Evolutionary conservation across 1,284 basidiomycete genomes (phyloP), one percentile per base, ranked within the genome.

Genomic region (Ceratorhiza oryzae-sativae): DNA sequence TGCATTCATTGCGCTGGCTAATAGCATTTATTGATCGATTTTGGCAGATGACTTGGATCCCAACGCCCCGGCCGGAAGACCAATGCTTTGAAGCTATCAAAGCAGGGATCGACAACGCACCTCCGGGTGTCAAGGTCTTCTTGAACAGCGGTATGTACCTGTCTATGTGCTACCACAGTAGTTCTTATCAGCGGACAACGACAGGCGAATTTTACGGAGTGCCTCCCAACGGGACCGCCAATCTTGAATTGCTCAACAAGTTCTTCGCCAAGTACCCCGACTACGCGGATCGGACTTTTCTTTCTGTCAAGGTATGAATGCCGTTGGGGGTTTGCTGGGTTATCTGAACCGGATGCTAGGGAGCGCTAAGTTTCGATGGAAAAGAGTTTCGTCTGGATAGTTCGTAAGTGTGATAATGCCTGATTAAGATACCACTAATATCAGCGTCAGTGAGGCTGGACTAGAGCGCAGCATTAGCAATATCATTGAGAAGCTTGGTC

Each of bases 201-300:
- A 45, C 18, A 71, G 71, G 49, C 12, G 75, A 75, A 23, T 74
- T 75, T 36, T 75, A 75, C 30, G 75, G 73, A 3, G 51, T 42
- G 25, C 18, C 41, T 13, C 73, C 68, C 5, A 51, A 39, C 13
- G 27, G 10, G 27, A 72, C 68, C 1, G 73, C 75, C 49, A 74
- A 73, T 42, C 71, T 75, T 5, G 68, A 74, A 45, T 63, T 75
- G 0, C 42, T 75, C 18, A 60, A 71, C 18, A 53, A 72, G 36
- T 75, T 75, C 70, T 74, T 75, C 32, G 56, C 61, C 60, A 73
- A 72, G 60, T 73, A 76, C 46, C 75, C 75, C n/a, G 74, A 75
- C 25, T 65, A 74, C 20, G 72, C 75, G 4, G 73, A 75, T 13
- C 45, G 70, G 18, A 63, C 58, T 25, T 73, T 75, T 42, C 55